Percentiles rank a stretch among this genome's conserved stretches.
phyloP scores from a whole-genome alignment of 495 filamentous ascomycete species.

The Xanthoparmelia taractica region DNA sequence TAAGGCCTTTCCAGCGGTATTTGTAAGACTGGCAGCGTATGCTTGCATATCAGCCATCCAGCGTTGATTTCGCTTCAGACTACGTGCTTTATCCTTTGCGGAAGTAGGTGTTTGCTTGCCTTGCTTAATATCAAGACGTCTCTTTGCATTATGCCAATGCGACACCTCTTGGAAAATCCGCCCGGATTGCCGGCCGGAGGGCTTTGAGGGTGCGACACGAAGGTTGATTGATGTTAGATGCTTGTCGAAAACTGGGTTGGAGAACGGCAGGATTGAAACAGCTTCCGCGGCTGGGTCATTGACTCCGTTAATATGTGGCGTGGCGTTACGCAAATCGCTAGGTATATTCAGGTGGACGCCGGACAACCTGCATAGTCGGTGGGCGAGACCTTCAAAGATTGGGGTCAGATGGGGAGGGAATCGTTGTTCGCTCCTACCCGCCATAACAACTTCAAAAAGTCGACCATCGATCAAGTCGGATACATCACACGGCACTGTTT shows the following conservation, averaged over 20 bases:
- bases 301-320: neutral
- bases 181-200: conserved; percentile 18
- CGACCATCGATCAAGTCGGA: conserved; percentile 61
- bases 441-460: conserved; percentile 37
- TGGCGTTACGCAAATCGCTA: neutral
- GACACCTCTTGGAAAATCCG: conserved; percentile 49
- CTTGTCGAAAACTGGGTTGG: conserved; percentile 49
- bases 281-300: conserved; percentile 22
- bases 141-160: conserved; percentile 60
- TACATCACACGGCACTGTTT: conserved; percentile 38
- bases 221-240: conserved; percentile 50
- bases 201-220: conserved; percentile 27
- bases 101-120: conserved; percentile 15
- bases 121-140: conserved; percentile 40
- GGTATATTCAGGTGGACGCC: conserved; percentile 5
- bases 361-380: conserved; percentile 4
- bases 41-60: conserved; percentile 55
- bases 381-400: conserved; percentile 5
- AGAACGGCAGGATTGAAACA: conserved; percentile 51
- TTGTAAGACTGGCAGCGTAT: conserved; percentile 66
- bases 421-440: neutral
- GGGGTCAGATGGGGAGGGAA: neutral
- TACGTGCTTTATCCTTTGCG: conserved; percentile 27
- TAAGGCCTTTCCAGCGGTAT: conserved; percentile 52
- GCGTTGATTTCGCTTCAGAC: conserved; percentile 41